Base-by-base conservation (phyloP, 805 yeast species). In the Barnettozyma sucrosica region DNA sequence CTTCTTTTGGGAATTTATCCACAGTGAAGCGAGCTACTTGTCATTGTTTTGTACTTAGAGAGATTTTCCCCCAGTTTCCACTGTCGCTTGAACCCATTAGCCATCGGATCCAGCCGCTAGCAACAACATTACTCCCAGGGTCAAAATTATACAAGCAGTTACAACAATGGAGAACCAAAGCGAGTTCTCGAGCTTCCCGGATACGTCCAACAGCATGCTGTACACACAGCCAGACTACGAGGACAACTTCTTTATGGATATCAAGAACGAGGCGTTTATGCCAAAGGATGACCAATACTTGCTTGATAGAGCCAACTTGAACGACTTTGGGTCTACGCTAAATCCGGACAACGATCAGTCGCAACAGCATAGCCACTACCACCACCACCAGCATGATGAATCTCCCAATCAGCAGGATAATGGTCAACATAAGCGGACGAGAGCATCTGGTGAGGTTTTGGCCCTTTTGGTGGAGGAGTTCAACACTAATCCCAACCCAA, bases 401-500 rank as follows among this genome's bases (percentile, higher is more conserved):
- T 18, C 33, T 3, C 33, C 33, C 26, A 36, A 33, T 18, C 30
- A 21, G n/a, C 24, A 40, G 11, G 41, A 42, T 23, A 41, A 44
- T 28, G 40, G 43, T 13, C 41, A 33, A 6, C 67, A 56, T 60
- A 81, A 80, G 54, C 69, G 93, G 51, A 80, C 83, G 13, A 70
- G 92, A 46, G 89, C 89, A 2, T 78, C 81, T n/a, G 92, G 96
- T 1, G 92, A 83, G 58, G 89, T 85, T 2, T 70, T 89, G 45
- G 83, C 80, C 43, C 72, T 75, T 40, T 71, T 89, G 43, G 76
- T 87, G 38, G 67, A 71, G 26, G 95, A 85, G 61, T 89, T 87
- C 61, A 77, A 75, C 44, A 70, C 68, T 44, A 86, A 86, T 55
- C 84, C 87, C 26, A 86, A 84, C 55, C 97, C 97, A 0, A 72